These are phyloP conservation scores for Trichoderma sp. DNA, from an alignment of 2,329 filamentous ascomycete genomes.

Conservation along the genomic window DNA sequence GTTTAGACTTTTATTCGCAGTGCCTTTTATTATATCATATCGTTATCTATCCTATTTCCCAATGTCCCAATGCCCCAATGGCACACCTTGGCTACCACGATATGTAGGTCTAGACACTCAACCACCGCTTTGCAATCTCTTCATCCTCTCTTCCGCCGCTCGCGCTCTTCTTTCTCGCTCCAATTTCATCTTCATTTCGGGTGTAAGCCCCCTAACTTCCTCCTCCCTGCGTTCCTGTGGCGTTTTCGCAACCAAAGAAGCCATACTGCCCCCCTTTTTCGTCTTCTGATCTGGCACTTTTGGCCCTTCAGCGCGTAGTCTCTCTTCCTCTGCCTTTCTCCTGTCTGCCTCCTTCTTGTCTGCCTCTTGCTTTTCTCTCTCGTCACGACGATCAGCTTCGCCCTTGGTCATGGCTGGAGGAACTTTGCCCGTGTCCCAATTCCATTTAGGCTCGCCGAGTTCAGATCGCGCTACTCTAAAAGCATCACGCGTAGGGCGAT, in stretches of 20 bases:
- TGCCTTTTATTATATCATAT: background rate
- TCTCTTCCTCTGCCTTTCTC: constrained; percentile 70
- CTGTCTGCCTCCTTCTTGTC: constrained; percentile 67
- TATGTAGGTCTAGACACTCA: constrained; percentile 11
- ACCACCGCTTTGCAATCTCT: constrained; percentile 47
- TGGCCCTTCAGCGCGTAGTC: constrained; percentile 64
- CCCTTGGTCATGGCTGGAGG: constrained; percentile 66
- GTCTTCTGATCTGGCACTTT: constrained; percentile 50
- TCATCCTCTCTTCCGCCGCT: constrained; percentile 85
- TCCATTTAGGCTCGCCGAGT: constrained; percentile 70
- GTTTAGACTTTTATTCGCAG: background rate
- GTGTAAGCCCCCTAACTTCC: constrained; percentile 77
- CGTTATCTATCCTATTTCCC: background rate
- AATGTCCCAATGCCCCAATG: background rate
- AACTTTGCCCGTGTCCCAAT: constrained; percentile 75
- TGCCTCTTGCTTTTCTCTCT: constrained; percentile 66
- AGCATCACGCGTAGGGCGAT: constrained; percentile 80
- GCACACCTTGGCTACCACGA: background rate
- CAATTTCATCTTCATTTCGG: constrained; percentile 78
- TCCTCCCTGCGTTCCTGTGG: constrained; percentile 79
- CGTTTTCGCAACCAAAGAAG: constrained; percentile 62
- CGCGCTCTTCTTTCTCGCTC: constrained; percentile 87
- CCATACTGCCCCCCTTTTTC: constrained; percentile 49
- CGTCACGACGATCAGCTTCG: constrained; percentile 67
- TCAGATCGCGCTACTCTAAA: constrained; percentile 85